phyloP scores from a whole-genome alignment of 1,284 basidiomycete species.

The Moniliophthora roreri region DNA sequence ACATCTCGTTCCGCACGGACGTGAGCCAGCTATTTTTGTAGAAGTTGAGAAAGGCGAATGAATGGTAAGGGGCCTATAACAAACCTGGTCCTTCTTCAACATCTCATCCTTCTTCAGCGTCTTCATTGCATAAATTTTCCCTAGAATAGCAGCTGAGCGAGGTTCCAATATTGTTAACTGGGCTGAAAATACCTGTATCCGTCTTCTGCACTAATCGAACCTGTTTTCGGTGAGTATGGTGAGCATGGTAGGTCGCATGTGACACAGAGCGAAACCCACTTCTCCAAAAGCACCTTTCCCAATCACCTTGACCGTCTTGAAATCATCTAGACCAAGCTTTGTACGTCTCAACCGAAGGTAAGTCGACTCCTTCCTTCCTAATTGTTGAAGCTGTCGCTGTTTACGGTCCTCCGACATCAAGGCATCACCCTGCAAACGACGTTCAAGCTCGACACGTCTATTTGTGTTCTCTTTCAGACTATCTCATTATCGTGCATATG shows the following conservation, averaged over 20 bases:
- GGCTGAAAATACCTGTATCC: constrained; percentile 55
- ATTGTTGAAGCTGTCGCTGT: constrained; percentile 74
- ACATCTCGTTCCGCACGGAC: constrained; percentile 84
- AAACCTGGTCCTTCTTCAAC: constrained; percentile 97
- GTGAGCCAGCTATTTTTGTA: constrained; percentile 81
- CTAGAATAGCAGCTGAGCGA: constrained; percentile 26
- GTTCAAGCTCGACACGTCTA: constrained; percentile 86
- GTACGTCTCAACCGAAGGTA: constrained; percentile 76
- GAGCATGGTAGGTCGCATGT: too few species aligned
- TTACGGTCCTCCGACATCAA: constrained; percentile 76
- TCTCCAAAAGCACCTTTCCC: constrained; percentile 96
- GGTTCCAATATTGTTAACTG: not conserved
- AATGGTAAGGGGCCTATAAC: constrained; percentile 20
- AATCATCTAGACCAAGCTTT: constrained; percentile 85
- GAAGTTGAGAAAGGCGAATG: constrained; percentile 48
- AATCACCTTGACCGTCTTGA: constrained; percentile 92
- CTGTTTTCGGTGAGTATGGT: constrained; percentile 34
- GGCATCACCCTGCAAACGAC: constrained; percentile 65
- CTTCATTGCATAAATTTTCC: constrained; percentile 99
- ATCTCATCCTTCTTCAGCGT: constrained; percentile 97
- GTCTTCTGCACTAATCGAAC: constrained; percentile 95
- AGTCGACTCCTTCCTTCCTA: constrained; percentile 83
- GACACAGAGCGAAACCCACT: constrained; percentile 33
- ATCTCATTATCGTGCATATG: not conserved
- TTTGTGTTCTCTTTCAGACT: constrained; percentile 3